Base-by-base conservation (phyloP, 2,329 filamentous ascomycete genomes). In the Penicillium olsonii region DNA sequence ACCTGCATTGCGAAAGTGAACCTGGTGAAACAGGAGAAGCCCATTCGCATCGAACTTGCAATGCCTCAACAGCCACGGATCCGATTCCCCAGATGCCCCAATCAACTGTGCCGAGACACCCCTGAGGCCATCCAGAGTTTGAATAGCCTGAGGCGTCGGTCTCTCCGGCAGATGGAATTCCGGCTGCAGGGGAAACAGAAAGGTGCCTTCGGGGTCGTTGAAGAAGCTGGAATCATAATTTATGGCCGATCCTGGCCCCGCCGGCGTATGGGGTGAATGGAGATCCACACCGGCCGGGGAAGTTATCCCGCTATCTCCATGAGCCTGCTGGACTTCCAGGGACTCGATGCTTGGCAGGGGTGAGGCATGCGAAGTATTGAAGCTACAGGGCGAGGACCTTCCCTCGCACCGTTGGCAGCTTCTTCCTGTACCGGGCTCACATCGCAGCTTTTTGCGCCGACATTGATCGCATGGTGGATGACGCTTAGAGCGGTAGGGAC, bases 61-160 rank as follows among this genome's bases (percentile, higher is more conserved):
- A 43, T 69, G 67, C 18, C 63, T 50, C 12, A 68, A 54, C 15
- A 69, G 52, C 65, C 66, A 68, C 8, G 66, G 67, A 42, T 68
- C 66, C 5, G 61, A 65, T 29, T 67, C 64, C 4, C 62, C 60
- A 2, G 66, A 68, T 1, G 55, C 54, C 0, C 64, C 65, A 19
- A 65, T 59, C 1, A 68, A 42, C 45, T 65, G 59, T 5, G 56
- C 53, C 8, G 58, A 60, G 2, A 57, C 60, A 0, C 59, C 58
- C 22, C 59, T 42, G 14, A 67, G 42, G 17, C 53, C 51, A 39
- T 67, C 64, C 12, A 68, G 48, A 2, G 57, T 44, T 27, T 54
- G 54, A n/a, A 59, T 55, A 26, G 52, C 39, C 34, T 54, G 50
- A 20, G 45, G 41, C 19, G 50, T 42, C 6, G 41, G 46, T n/a